Conservation (phyloP, 2,329 filamentous ascomycete species). For the Blumeriella jaapii region DNA sequence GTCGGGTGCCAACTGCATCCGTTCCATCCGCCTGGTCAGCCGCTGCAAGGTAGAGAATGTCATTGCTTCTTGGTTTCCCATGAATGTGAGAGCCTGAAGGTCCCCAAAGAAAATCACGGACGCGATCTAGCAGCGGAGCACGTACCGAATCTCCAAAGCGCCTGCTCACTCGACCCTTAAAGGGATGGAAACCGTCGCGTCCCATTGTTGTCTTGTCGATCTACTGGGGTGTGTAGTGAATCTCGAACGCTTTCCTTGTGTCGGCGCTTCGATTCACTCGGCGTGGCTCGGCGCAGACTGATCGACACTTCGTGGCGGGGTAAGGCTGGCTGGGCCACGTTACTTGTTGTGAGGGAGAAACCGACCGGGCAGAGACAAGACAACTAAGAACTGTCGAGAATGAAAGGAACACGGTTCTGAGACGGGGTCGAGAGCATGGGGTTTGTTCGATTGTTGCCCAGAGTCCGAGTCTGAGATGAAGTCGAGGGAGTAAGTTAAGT, state of each 20-base stretch:
- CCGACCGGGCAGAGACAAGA: background rate
- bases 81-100: background rate
- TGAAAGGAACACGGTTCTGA: no score
- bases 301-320: conserved; percentile 2
- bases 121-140: conserved; percentile 7
- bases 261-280: background rate
- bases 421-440: no score
- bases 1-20: conserved; percentile 42
- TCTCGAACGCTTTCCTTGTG: background rate
- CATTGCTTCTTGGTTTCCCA: conserved; percentile 4
- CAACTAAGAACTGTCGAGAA: background rate
- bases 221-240: background rate
- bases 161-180: conserved; percentile 38
- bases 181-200: conserved; percentile 36
- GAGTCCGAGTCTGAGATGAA: no score
- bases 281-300: background rate
- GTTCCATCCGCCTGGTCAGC: conserved; percentile 15
- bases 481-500: no score
- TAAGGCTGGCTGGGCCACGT: conserved; percentile 3
- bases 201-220: conserved; percentile 16
- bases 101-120: background rate
- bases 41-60: conserved; percentile 6
- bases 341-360: background rate
- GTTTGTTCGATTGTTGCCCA: no score
- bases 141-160: conserved; percentile 39